Percentiles rank a stretch among this genome's conserved stretches.
These are phyloP conservation scores for Acacia crassicarpa DNA, from an alignment of 306 rosid species.

Conservation along the genomic window DNA sequence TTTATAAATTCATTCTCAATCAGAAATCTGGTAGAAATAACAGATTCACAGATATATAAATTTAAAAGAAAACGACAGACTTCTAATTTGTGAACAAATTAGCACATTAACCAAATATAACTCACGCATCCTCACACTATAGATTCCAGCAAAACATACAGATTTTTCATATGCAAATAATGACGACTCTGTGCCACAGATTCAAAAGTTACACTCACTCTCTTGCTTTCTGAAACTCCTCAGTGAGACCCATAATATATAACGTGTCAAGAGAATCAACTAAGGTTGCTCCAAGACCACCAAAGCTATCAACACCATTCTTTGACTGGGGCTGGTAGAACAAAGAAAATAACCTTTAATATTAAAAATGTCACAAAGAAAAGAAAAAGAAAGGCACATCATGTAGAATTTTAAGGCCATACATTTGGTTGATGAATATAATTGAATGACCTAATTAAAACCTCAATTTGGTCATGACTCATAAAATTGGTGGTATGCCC, in stretches of 20 bases:
- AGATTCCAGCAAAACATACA: constrained; percentile 13
- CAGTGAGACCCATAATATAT: constrained; percentile 92
- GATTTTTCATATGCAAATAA: constrained; percentile 3
- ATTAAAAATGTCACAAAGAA: constrained; percentile 8
- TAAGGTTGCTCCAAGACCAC: constrained; percentile 99
- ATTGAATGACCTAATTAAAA: background rate
- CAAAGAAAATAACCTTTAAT: constrained; percentile 36
- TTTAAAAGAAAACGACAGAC: background rate
- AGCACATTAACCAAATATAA: constrained; percentile 20
- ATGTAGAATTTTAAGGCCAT: constrained; percentile 4
- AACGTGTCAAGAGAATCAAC: constrained; percentile 93
- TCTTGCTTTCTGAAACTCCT: constrained; percentile 86
- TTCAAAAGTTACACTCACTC: constrained; percentile 66
- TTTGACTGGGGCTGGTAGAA: constrained; percentile 85
- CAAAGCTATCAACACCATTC: constrained; percentile 93
- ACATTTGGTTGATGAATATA: constrained; percentile 9
- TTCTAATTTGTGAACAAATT: constrained; percentile 17
- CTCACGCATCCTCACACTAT: background rate
- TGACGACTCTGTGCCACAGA: background rate
- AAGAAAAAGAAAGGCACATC: background rate
- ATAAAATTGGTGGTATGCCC: constrained; percentile 6
- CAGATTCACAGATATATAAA: background rate
- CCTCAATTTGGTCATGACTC: constrained; percentile 1
- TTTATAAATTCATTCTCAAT: background rate
- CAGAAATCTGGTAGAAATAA: background rate